Conservation (phyloP, 139 green algal species). For the Chlamydomonas incerta region DNA sequence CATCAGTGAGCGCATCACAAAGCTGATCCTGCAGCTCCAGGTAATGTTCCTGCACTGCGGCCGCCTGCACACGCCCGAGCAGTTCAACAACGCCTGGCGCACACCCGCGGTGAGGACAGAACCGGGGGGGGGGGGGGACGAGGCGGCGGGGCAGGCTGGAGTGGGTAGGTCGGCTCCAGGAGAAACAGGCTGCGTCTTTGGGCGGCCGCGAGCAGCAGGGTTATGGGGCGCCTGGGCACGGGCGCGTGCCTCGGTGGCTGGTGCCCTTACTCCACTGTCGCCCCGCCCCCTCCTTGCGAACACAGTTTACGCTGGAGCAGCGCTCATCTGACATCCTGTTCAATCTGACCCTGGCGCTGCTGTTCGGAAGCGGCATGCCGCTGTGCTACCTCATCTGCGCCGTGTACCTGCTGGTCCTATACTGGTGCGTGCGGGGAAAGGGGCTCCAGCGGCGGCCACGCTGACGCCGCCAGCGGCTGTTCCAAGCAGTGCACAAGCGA, state of each 20-base stretch:
- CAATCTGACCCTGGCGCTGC: constrained; percentile 53
- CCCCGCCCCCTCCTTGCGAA: too few species aligned
- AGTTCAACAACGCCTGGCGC: constrained; percentile 25
- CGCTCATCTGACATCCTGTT: constrained; percentile 62
- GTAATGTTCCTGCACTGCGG: constrained; percentile 2
- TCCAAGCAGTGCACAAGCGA: too few species aligned
- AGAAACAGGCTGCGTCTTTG: too few species aligned
- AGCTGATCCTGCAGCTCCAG: not conserved
- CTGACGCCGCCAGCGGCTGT: too few species aligned
- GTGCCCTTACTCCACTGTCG: too few species aligned
- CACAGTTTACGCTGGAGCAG: constrained; percentile 56
- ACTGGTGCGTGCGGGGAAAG: not conserved
- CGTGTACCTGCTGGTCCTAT: constrained; percentile 21
- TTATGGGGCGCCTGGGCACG: too few species aligned
- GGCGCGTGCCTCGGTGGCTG: too few species aligned
- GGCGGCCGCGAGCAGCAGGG: too few species aligned
- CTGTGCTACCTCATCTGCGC: constrained; percentile 48
- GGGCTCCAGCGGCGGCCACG: too few species aligned
- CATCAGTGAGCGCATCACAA: not conserved
- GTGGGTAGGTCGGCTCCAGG: too few species aligned
- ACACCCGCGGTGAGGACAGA: not conserved
- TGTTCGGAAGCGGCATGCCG: constrained; percentile 66
- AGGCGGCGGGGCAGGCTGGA: too few species aligned
- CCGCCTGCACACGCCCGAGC: constrained; percentile 12
- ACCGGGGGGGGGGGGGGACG: too few species aligned